A percentile compares a stretch with the other conserved stretches of the same genome.
Conservation (phyloP, 768 basidiomycete species). For the Serendipita sp. region DNA sequence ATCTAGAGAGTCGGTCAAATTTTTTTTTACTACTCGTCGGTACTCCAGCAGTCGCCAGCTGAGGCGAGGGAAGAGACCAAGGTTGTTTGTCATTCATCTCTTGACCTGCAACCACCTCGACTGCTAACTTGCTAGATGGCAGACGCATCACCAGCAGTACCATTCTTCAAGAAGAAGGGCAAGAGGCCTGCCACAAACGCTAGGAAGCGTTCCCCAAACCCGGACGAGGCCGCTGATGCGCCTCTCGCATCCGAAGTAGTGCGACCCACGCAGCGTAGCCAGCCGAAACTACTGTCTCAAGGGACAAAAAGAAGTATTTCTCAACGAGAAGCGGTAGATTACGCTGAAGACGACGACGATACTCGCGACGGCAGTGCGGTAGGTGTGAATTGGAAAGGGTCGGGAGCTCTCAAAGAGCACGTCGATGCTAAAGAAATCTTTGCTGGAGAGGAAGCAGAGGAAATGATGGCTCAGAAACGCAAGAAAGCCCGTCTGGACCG, state of each 20-base stretch:
- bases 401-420: slow-evolving; percentile 52
- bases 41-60: background rate
- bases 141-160: slow-evolving; percentile 27
- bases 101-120: background rate
- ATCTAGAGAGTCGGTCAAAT: no score
- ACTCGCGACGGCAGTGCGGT: slow-evolving; percentile 30
- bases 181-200: slow-evolving; percentile 60
- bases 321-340: slow-evolving; percentile 31
- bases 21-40: background rate
- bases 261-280: slow-evolving; percentile 52
- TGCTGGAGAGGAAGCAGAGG: slow-evolving; percentile 69
- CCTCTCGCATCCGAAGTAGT: slow-evolving; percentile 49
- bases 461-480: slow-evolving; percentile 53
- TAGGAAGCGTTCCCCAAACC: slow-evolving; percentile 61
- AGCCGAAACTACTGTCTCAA: slow-evolving; percentile 58
- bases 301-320: slow-evolving; percentile 51
- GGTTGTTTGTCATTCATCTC: slow-evolving; percentile 1
- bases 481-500: slow-evolving; percentile 37
- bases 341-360: slow-evolving; percentile 37
- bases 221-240: slow-evolving; percentile 25
- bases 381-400: slow-evolving; percentile 58
- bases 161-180: slow-evolving; percentile 73
- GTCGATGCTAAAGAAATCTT: slow-evolving; percentile 60
- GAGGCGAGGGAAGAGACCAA: background rate
- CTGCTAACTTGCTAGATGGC: background rate